Evolutionary conservation across 371 early-diverging fungal species (phyloP).

Genomic region (Syncephalastrum monosporum): DNA sequence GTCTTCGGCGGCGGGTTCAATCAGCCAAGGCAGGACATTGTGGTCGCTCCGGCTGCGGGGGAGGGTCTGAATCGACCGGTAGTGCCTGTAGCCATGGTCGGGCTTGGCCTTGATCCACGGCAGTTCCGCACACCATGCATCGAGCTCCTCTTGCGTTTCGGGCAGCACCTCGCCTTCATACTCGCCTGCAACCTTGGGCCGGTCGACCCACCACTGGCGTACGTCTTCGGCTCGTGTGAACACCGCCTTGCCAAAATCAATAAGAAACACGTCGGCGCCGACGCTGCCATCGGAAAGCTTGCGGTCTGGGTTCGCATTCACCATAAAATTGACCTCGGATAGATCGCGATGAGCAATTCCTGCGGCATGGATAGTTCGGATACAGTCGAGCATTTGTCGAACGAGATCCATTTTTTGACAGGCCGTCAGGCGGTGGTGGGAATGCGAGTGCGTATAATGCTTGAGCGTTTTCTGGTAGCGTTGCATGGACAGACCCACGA

Average conservation of each 20-base stretch:
- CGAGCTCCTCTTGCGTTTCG: conserved; percentile 35
- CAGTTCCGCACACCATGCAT: conserved; percentile 41
- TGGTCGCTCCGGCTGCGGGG: conserved; percentile 52
- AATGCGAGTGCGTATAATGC: conserved; percentile 54
- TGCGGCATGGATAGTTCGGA: conserved; percentile 48
- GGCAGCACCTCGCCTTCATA: conserved; percentile 38
- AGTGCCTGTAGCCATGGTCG: conserved; percentile 55
- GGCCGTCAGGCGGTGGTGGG: conserved; percentile 51
- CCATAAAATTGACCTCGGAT: conserved; percentile 69
- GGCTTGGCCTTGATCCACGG: conserved; percentile 56
- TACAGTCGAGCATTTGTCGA: conserved; percentile 53
- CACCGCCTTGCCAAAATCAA: conserved; percentile 63
- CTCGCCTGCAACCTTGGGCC: conserved; percentile 17
- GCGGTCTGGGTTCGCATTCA: conserved; percentile 37
- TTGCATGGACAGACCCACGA: conserved; percentile 48
- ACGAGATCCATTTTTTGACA: conserved; percentile 60
- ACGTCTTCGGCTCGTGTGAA: conserved; percentile 48
- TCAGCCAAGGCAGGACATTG: conserved; percentile 38
- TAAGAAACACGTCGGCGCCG: conserved; percentile 49
- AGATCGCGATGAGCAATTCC: conserved; percentile 66
- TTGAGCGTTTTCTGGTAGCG: conserved; percentile 61
- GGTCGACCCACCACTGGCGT: conserved; percentile 51
- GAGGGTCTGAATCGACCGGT: conserved; percentile 61
- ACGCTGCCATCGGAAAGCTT: conserved; percentile 47
- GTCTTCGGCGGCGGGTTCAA: conserved; percentile 61